Base-by-base conservation (phyloP, 257 asterid genomes). In the Nicotiana attenuata region DNA sequence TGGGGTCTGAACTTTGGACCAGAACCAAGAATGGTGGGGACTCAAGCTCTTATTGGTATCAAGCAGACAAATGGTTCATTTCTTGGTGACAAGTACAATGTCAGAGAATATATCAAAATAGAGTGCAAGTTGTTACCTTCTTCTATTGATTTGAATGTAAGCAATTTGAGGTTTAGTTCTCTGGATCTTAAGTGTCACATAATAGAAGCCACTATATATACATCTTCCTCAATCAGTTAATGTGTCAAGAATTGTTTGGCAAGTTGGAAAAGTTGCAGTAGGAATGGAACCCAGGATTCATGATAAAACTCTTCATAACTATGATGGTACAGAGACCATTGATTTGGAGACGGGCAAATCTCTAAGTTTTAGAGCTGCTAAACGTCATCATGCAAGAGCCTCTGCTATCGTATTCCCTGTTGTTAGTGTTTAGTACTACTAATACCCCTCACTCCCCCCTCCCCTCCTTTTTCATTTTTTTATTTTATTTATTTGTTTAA, bases 1-100 rank as follows among this genome's bases (percentile, higher is more conserved):
- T 92, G 95, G 97, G 97, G 97, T 45, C 38, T 92, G 78, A 92
- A 92, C 87, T 93, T 92, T 7, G 87, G 84, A 2, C n/a, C 11
- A 14, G 85, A 84, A 17, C 90, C 88, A 26, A 81, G 65, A 26
- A 92, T 92, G 97, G 88, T 81, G 10, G 95, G 91, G 57, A 92
- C 97, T 22, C 83, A 85, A 57, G 95, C 97, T 59, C 84, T 91
- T 20, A 86, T 92, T 47, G 95, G 95, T 9, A 85, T 91, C 87
- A 89, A 85, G 83, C 81, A 60, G 26, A 11, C 4, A 0, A 76
- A 88, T 68, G 82, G 63, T 45, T 63, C 86, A 14, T 38, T 87
- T 15, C 68, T 38, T n/a, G 22, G 11, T 1, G 38, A 41, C 65
- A 81, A 53, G 20, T 92, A 89, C 84, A 81, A 84, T 57, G 55